These are phyloP conservation scores for Musa balbisiana DNA, from an alignment of 202 grass and related monocot genomes.

Conservation along the genomic window DNA sequence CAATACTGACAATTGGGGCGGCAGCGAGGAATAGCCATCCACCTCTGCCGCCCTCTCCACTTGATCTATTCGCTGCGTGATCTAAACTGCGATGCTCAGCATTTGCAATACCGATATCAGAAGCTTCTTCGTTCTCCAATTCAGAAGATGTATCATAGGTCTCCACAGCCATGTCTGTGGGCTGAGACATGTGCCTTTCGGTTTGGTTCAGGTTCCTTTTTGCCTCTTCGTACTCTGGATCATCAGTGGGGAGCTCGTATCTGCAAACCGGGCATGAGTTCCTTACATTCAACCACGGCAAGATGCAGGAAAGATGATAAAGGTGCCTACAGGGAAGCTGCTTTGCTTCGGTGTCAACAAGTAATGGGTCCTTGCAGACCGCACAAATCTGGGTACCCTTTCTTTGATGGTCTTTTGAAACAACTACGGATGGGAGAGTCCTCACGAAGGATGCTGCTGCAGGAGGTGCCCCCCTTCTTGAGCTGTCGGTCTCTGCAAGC, in stretches of 20 bases:
- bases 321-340: slow-evolving; percentile 72
- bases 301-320: slow-evolving; percentile 71
- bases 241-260: slow-evolving; percentile 74
- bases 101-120: slow-evolving; percentile 17
- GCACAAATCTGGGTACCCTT: slow-evolving; percentile 53
- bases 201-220: slow-evolving; percentile 28
- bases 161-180: slow-evolving; percentile 28
- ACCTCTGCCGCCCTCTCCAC: slow-evolving; percentile 17
- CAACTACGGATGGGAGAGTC: slow-evolving; percentile 46
- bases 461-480: slow-evolving; percentile 61
- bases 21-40: slow-evolving; percentile 60
- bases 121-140: slow-evolving; percentile 23
- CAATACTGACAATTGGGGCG: slow-evolving; percentile 61
- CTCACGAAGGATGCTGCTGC: slow-evolving; percentile 37
- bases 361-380: slow-evolving; percentile 73
- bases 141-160: slow-evolving; percentile 35
- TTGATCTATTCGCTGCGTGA: slow-evolving; percentile 22
- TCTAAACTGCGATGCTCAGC: slow-evolving; percentile 19
- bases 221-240: slow-evolving; percentile 55
- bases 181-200: slow-evolving; percentile 18
- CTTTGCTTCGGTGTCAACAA: slow-evolving; percentile 36
- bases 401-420: slow-evolving; percentile 45
- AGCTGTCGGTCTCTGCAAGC: slow-evolving; percentile 50
- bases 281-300: slow-evolving; percentile 68
- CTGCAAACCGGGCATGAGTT: slow-evolving; percentile 95